Base-by-base conservation (phyloP, 345 rosid species). In the Gossypium stocksii region DNA sequence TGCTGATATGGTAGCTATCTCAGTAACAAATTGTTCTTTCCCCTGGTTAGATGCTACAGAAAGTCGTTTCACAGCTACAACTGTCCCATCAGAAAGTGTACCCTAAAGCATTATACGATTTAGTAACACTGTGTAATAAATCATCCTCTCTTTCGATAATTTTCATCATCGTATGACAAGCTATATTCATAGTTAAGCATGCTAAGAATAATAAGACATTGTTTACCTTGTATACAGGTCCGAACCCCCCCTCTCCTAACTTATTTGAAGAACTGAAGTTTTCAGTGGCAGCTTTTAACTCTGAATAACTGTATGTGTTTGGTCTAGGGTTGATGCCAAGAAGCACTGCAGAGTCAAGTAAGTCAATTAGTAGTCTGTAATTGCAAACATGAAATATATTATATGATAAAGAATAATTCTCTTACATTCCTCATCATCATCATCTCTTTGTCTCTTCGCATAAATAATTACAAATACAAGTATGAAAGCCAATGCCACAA, bases 171-270 rank as follows among this genome's bases (percentile, higher is more conserved):
- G 59, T n/a, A n/a, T 54, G 59, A n/a, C 59, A 54, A 54, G 59
- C 59, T 54, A 56, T 19, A n/a, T 20, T 8, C 3, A 56, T 56
- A 2, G 17, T 49, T 15, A 49, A 27, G 25, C 27, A 56, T 56
- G 14, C 13, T 38, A 44, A 15, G 2, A 43, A 13, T 1, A 34
- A 34, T 20, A 9, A 2, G 7, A 56, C 27, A 29, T 43, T 46
- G 57, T 11, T 15, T 78, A 83, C 84, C 86, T 81, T 81, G 82
- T 70, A 83, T 5, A 83, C 86, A 9, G 81, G 69, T 51, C 86
- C 84, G 54, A 45, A 84, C 45, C 86, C 86, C 2, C 86, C 84
- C 66, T 81, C 84, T 53, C 86, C 86, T 3, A 84, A 79, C 80
- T 78, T 77, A 25, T 78, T 78, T 67, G 82, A 65, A 46, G 82